Conservation (phyloP, 768 basidiomycete genomes). For the Mycena crocata region DNA sequence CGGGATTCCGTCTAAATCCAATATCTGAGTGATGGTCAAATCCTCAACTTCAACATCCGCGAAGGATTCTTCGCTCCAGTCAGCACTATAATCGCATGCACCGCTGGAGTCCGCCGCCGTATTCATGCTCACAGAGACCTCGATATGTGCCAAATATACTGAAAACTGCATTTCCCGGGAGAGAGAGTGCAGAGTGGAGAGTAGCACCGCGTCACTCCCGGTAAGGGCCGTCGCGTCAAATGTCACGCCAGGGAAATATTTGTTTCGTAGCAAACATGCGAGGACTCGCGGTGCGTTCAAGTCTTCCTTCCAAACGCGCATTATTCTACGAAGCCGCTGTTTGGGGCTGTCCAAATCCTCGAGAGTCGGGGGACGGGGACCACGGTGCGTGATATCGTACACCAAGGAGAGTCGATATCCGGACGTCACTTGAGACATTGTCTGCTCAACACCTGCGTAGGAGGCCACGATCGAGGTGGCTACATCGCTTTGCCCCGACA, state of each 20-base stretch:
- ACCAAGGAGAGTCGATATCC: constrained; percentile 10
- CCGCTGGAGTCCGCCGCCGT: neutral
- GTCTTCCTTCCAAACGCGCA: constrained; percentile 5
- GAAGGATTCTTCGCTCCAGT: neutral
- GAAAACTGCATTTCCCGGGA: neutral
- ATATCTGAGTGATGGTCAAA: neutral
- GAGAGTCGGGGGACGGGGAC: constrained; percentile 1
- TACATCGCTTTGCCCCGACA: neutral
- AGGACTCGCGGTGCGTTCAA: constrained; percentile 1
- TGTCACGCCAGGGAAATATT: neutral
- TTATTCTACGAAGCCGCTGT: neutral
- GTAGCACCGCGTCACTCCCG: neutral
- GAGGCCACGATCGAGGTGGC: constrained; percentile 9
- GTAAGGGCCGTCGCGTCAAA: neutral
- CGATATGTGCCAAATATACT: neutral
- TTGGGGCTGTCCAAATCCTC: constrained; percentile 8
- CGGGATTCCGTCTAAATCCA: constrained; percentile 9
- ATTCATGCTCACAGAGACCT: neutral
- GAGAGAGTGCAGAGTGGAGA: neutral
- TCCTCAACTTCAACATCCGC: neutral
- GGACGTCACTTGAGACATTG: neutral
- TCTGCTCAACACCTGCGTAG: constrained; percentile 19
- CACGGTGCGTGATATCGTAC: constrained; percentile 16
- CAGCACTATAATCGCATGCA: neutral
- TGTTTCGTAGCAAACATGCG: neutral